phyloP scores from a whole-genome alignment of 768 basidiomycete species.

The Pulveroboletus sp. region DNA sequence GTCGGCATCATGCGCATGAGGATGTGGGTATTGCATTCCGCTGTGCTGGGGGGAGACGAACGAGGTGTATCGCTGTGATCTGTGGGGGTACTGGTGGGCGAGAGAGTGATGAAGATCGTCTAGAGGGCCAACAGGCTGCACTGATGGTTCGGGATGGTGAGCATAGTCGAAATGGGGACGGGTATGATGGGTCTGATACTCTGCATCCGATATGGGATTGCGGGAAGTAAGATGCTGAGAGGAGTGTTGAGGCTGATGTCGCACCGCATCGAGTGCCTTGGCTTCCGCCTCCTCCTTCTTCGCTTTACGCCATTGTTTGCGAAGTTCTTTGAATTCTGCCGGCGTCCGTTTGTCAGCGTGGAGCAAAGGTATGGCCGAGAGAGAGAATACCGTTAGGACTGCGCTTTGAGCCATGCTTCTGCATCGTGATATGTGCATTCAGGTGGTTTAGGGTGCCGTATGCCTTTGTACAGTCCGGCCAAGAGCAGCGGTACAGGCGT shows the following conservation, averaged over 20 bases:
- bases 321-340: constrained; percentile 94
- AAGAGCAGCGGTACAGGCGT: constrained; percentile 84
- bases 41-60: constrained; percentile 19
- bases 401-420: constrained; percentile 88
- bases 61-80: constrained; percentile 25
- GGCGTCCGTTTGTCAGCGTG: constrained; percentile 7
- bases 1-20: constrained; percentile 24
- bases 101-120: constrained; percentile 21
- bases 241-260: constrained; percentile 13
- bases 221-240: constrained; percentile 21
- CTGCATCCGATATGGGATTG: constrained; percentile 24
- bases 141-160: constrained; percentile 24
- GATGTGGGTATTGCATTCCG: constrained; percentile 16
- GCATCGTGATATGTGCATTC: constrained; percentile 98
- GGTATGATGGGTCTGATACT: constrained; percentile 17
- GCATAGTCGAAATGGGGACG: constrained; percentile 22
- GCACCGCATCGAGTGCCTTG: constrained; percentile 14
- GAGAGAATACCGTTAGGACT: constrained; percentile 68
- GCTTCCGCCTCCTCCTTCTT: constrained; percentile 68
- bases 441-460: constrained; percentile 96
- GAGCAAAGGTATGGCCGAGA: neutral
- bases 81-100: constrained; percentile 18
- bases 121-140: constrained; percentile 1
- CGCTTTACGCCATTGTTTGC: constrained; percentile 92
- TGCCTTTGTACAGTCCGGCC: constrained; percentile 71